Evolutionary conservation across 2,329 filamentous ascomycete species (phyloP), one percentile per base, ranked within the genome.

Genomic region (Arthrobotrys megalospora): DNA sequence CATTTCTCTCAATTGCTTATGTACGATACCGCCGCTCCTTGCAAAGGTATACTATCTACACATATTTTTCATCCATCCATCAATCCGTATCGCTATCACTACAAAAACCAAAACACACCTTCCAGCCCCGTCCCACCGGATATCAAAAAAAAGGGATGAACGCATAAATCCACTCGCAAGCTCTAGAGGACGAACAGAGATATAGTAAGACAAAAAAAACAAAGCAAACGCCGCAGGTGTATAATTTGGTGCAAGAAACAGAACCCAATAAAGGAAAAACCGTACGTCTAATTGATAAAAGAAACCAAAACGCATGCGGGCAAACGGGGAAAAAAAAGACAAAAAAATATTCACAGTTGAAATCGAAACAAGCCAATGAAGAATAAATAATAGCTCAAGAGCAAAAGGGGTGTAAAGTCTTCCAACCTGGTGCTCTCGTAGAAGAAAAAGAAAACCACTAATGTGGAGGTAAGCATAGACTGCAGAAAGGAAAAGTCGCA

Each of bases 1-100:
- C 62, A 65, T 52, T 52, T 34, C 10, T 65, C 32, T 65, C 38
- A 24, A 2, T 38, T 58, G 12, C 14, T 7, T 60, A 60, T 60
- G 55, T 60, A 60, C 55, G 10, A 19, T 28, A 43, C 55, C 36
- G 2, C 19, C 1, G 1, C 21, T 12, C 21, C 19, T 36, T 6
- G n/a, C 8, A 36, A 11, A 67, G 14, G 48, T 43, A 58, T 53
- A 66, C 63, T 67, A 67, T 53, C 11, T 55, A 55, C 47, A 67
- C 19, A 36, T 48, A 32, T 34, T 84, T 79, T 76, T 80, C 81
- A 41, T 16, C 60, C 21, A 55, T 52, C 10, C 28, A n/a, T n/a
- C n/a, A n/a, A 16, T 28, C 19, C 21, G 32, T 50, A 70, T 24
- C 41, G 21, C 24, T 60, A 45, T 62, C 24, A 10, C 32, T 12